Evolutionary conservation across 1,284 basidiomycete genomes (phyloP).

Genomic region (Trichosporon asahii): DNA sequence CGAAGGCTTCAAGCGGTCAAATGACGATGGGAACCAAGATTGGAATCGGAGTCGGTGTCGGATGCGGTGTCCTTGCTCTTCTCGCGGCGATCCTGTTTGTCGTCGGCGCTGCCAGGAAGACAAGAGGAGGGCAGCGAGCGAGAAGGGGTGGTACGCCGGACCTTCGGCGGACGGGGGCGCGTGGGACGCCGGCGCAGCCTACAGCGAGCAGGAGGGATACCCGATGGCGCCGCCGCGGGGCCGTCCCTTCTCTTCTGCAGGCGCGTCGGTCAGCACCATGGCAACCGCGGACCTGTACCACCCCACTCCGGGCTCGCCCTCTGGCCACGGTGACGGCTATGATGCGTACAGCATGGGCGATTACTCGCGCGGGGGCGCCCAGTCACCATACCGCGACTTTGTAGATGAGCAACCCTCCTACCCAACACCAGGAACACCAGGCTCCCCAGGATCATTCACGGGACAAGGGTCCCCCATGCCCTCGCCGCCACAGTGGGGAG

Average conservation of each 20-base stretch:
- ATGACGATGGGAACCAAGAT: constrained; percentile 30
- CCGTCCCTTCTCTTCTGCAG: constrained; percentile 28
- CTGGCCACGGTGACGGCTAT: constrained; percentile 25
- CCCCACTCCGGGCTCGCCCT: constrained; percentile 10
- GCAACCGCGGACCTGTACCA: constrained; percentile 40
- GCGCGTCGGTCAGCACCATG: constrained; percentile 39
- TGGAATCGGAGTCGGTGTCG: constrained; percentile 44
- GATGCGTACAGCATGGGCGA: constrained; percentile 20
- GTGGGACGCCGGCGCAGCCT: constrained; percentile 31
- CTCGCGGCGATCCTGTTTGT: constrained; percentile 38
- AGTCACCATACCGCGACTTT: constrained; percentile 21
- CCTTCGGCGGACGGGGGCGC: constrained; percentile 21
- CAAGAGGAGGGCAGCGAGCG: constrained; percentile 26
- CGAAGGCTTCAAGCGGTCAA: not conserved
- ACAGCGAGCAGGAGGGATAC: constrained; percentile 33
- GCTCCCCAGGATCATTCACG: not conserved
- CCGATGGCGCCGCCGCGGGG: constrained; percentile 27
- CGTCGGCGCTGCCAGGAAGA: constrained; percentile 30
- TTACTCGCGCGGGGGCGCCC: constrained; percentile 21
- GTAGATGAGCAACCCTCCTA: not conserved
- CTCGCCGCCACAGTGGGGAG: not conserved
- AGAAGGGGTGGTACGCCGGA: constrained; percentile 36
- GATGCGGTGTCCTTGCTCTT: constrained; percentile 35
- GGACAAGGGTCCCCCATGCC: not conserved
- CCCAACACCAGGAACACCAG: constrained; percentile 3